Evolutionary conservation across 306 rosid species (phyloP).

Genomic region (Astragalus glycyphyllos): DNA sequence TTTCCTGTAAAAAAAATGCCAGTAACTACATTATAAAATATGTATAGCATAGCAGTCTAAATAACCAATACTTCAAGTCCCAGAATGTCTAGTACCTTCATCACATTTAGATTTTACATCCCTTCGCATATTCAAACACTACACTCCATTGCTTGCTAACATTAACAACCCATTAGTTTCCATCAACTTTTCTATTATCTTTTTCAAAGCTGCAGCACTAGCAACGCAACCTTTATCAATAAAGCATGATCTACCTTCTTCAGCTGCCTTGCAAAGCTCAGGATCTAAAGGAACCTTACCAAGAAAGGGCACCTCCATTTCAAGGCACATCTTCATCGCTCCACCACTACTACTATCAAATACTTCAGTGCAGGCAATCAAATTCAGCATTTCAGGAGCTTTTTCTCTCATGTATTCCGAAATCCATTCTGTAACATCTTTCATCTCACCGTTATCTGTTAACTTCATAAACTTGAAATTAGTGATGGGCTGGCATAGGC

Average conservation of each 20-base stretch:
- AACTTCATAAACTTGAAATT: conserved; percentile 67
- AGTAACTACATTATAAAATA: too few relatives aligned
- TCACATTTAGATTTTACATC: not conserved
- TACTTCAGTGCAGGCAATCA: conserved; percentile 77
- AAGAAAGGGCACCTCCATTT: conserved; percentile 82
- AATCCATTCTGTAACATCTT: conserved; percentile 76
- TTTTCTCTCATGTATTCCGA: conserved; percentile 64
- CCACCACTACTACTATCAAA: conserved; percentile 91
- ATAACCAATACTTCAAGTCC: too few relatives aligned
- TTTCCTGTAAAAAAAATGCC: too few relatives aligned
- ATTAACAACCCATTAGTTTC: conserved; percentile 56
- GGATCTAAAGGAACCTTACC: conserved; percentile 96
- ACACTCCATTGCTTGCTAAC: conserved; percentile 52
- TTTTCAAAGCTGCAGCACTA: conserved; percentile 83
- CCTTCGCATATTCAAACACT: conserved; percentile 29
- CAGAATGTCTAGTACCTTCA: too few relatives aligned
- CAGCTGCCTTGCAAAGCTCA: conserved; percentile 90
- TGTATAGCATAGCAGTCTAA: too few relatives aligned
- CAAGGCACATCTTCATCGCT: conserved; percentile 77
- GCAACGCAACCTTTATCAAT: conserved; percentile 58
- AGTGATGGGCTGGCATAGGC: conserved; percentile 66
- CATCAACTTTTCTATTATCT: conserved; percentile 67
- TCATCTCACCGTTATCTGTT: conserved; percentile 67
- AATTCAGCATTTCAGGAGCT: conserved; percentile 64
- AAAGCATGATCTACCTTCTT: conserved; percentile 92